Evolutionary conservation across 805 yeast genomes (phyloP), one percentile per base, ranked within the genome.

Genomic region (Suhomyces sp.): DNA sequence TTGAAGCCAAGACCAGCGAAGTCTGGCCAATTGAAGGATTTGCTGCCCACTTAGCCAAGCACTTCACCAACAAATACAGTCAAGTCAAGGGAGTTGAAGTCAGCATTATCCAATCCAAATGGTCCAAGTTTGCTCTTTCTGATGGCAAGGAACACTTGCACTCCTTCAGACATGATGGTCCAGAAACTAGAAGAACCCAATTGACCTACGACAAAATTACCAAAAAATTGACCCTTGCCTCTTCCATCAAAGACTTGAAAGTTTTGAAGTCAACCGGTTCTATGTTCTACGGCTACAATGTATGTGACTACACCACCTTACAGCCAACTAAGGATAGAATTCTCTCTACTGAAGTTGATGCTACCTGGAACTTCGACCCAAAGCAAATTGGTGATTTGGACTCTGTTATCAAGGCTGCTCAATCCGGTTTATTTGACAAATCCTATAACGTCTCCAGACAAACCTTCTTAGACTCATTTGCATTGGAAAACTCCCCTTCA

Each of bases 1-100:
- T 92, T 33, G 86, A 88, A 59, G 97, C 97, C 58, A 88, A 87
- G 72, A 85, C 81, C 65, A 79, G 83, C 48, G 89, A 90, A 57
- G 93, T 88, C 48, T 88, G 92, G 88, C 97, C 97, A 54, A 86
- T 88, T 59, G 97, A 92, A 78, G 79, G 87, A 53, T 92, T 90
- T 70, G 97, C 94, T 31, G 90, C 92, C 35, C 89, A 83, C 58
- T 74, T 92, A 57, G 96, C 89, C 45, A 75, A 84, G 63, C 97
- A 91, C 69, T 92, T 92, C 71, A 78, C 89, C 61, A 65, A 72
- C 57, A 89, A 88, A 67, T 92, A 92, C 76, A 49, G 78, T 44
- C 97, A 90, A 62, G 88, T 92, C 55, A 79, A 84, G 47, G 92
- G 87, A 35, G 79, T 87, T 41, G 85, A 85, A 55, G 78, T 89